phyloP scores from a whole-genome alignment of 2,329 filamentous ascomycete species.

The Epichloe aotearoae region DNA sequence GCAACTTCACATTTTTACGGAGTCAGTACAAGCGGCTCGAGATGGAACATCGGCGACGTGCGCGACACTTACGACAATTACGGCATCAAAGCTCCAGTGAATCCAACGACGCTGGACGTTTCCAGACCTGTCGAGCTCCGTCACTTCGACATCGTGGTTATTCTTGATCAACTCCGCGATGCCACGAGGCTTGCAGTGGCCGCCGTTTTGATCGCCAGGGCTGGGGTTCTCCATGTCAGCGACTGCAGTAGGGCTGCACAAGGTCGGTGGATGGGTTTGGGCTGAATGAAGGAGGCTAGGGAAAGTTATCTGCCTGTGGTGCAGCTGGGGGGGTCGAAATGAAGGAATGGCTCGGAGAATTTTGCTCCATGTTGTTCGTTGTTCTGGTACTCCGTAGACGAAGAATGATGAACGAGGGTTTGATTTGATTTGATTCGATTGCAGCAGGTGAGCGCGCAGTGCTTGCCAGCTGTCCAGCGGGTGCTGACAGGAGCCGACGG shows the following conservation, averaged over 20 bases:
- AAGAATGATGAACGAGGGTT: background rate
- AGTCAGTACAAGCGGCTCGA: background rate
- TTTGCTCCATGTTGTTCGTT: background rate
- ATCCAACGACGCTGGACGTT: conserved; percentile 22
- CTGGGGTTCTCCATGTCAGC: background rate
- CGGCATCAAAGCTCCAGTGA: conserved; percentile 14
- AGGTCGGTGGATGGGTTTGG: too few species aligned
- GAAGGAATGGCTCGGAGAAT: background rate
- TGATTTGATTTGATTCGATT: background rate
- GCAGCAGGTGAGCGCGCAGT: background rate
- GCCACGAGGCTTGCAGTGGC: conserved; percentile 4
- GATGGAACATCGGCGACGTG: background rate
- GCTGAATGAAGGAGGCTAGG: too few species aligned
- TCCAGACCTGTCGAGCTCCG: conserved; percentile 26
- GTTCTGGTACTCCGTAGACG: background rate
- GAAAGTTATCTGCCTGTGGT: background rate
- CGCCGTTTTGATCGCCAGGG: background rate
- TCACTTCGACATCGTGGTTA: conserved; percentile 17
- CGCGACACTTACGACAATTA: conserved; percentile 14
- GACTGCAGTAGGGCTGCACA: too few species aligned
- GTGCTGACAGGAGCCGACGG: background rate
- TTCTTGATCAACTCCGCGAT: conserved; percentile 13
- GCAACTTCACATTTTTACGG: conserved; percentile 9
- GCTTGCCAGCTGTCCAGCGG: conserved; percentile 2
- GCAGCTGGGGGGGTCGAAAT: background rate